Evolutionary conservation across 2,329 filamentous ascomycete genomes (phyloP).

Genomic region (Sporothrix pallida): DNA sequence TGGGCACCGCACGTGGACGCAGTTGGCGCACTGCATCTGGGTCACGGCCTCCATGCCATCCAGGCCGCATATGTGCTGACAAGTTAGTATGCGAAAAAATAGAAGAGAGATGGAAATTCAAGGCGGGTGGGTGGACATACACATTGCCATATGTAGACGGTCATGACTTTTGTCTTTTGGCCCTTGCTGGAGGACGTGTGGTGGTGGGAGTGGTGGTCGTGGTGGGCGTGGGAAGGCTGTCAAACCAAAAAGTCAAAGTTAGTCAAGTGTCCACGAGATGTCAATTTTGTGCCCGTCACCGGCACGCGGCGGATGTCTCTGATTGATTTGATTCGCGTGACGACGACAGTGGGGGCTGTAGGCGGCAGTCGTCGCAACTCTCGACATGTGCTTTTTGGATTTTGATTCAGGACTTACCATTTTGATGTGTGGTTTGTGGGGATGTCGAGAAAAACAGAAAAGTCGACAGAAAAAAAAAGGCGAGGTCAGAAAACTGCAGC

Average conservation of each 20-base stretch:
- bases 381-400: not conserved
- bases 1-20: slow-evolving; percentile 37
- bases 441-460: not conserved
- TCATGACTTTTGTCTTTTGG: slow-evolving; percentile 6
- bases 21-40: slow-evolving; percentile 35
- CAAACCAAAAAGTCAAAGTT: not conserved
- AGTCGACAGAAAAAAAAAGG: no score
- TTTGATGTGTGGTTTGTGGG: not conserved
- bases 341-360: no score
- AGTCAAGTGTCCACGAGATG: not conserved
- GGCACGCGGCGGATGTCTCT: not conserved
- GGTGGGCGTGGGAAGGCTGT: slow-evolving; percentile 24
- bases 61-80: slow-evolving; percentile 36
- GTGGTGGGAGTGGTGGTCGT: slow-evolving; percentile 10
- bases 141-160: slow-evolving; percentile 33
- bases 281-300: not conserved
- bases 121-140: not conserved
- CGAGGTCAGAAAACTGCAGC: not conserved
- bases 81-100: not conserved
- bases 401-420: slow-evolving; percentile 3
- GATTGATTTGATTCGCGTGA: not conserved
- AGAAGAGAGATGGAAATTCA: not conserved
- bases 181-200: slow-evolving; percentile 11
- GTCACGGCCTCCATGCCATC: slow-evolving; percentile 35
- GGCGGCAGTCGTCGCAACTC: no score